Evolutionary conservation across 2,329 filamentous ascomycete genomes (phyloP).

Genomic region (Trichoderma koningii): DNA sequence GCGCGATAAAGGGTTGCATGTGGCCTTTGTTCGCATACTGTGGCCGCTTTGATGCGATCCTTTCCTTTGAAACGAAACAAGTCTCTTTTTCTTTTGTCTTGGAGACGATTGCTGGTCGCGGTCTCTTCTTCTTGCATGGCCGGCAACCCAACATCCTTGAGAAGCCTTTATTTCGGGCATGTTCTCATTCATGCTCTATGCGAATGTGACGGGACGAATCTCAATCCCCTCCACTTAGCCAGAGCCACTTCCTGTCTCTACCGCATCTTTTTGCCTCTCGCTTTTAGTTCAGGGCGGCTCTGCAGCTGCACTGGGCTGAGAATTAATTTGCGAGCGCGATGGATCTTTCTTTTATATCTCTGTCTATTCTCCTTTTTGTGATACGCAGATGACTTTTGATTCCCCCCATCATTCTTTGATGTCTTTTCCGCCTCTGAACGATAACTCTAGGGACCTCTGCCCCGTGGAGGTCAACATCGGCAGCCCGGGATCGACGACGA

Average conservation of each 20-base stretch:
- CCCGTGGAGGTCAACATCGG: background rate
- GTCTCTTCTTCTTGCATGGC: slow-evolving; percentile 3
- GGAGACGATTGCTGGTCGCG: background rate
- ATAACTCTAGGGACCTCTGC: background rate
- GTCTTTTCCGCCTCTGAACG: slow-evolving; percentile 28
- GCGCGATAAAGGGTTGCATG: slow-evolving; percentile 35
- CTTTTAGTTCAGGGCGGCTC: background rate
- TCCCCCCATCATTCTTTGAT: slow-evolving; percentile 31
- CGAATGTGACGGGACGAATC: background rate
- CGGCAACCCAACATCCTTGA: slow-evolving; percentile 3
- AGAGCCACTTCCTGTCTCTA: background rate
- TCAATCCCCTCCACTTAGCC: background rate
- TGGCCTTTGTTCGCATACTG: background rate
- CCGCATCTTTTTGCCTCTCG: slow-evolving; percentile 7
- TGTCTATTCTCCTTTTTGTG: no score
- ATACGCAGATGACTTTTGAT: slow-evolving; percentile 26
- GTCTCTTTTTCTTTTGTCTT: slow-evolving; percentile 3
- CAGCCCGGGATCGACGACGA: slow-evolving; percentile 6
- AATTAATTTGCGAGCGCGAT: slow-evolving; percentile 1
- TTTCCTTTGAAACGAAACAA: background rate
- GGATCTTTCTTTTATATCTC: slow-evolving; percentile 15
- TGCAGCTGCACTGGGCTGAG: background rate
- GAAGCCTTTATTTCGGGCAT: slow-evolving; percentile 4
- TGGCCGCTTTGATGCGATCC: background rate
- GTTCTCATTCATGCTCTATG: background rate